Conservation (phyloP, 371 early-diverging fungal species). For the Mortierella polycephala region DNA sequence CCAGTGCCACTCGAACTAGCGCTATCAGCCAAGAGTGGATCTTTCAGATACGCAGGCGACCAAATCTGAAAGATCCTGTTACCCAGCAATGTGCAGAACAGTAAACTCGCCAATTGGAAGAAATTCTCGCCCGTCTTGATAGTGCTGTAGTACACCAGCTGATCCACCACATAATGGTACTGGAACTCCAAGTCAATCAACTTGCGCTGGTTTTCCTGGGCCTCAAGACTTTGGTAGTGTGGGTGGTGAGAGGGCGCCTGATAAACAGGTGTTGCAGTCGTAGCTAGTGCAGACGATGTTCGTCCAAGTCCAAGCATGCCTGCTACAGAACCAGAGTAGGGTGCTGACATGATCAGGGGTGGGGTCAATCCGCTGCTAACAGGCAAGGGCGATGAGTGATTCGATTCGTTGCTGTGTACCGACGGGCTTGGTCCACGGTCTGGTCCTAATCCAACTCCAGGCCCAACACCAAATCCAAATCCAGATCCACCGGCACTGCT, state of each 20-base stretch:
- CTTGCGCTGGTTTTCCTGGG: conserved; percentile 55
- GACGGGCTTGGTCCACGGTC: conserved; percentile 19
- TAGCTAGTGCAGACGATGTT: conserved; percentile 9
- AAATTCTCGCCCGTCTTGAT: conserved; percentile 74
- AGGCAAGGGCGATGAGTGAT: neutral
- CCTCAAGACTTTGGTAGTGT: conserved; percentile 29
- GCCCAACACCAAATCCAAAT: neutral
- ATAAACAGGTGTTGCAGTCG: neutral
- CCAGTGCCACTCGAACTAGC: neutral
- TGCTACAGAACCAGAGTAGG: conserved; percentile 24
- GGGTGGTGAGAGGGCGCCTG: conserved; percentile 29
- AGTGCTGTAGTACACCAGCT: conserved; percentile 74
- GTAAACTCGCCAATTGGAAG: conserved; percentile 68
- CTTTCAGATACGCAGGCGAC: conserved; percentile 43
- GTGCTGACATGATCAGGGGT: conserved; percentile 5
- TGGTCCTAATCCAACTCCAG: conserved; percentile 29
- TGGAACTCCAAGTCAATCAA: conserved; percentile 65
- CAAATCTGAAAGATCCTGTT: conserved; percentile 54
- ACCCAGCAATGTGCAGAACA: conserved; percentile 58
- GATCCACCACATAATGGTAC: conserved; percentile 75
- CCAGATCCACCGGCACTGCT: neutral
- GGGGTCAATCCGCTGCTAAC: neutral
- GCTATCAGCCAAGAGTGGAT: conserved; percentile 3
- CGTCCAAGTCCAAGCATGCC: conserved; percentile 45
- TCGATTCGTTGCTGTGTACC: conserved; percentile 1